Conservation (phyloP, 2,329 filamentous ascomycete genomes). For the Macrophomina tecta region DNA sequence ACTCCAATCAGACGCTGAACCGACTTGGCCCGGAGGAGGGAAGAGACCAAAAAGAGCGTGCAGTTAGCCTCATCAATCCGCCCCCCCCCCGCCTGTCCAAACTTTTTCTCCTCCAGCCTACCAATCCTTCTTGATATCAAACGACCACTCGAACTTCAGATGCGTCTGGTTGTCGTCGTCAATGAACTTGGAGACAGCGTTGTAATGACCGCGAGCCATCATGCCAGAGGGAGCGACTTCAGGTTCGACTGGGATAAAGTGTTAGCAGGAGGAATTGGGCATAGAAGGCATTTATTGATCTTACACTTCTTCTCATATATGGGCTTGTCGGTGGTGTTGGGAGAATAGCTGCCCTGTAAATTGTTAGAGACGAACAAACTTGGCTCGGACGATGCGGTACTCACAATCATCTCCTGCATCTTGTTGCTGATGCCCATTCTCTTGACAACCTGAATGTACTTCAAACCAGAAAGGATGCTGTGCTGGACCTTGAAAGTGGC, state of each 20-base stretch:
- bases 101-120: conserved; percentile 48
- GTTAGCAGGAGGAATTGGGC: conserved; percentile 18
- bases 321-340: conserved; percentile 86
- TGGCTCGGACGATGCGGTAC: too few species aligned
- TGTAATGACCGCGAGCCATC: conserved; percentile 88
- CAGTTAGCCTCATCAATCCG: neutral
- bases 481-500: conserved; percentile 95
- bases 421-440: conserved; percentile 87
- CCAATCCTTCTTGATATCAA: conserved; percentile 98
- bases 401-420: conserved; percentile 96
- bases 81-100: neutral
- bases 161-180: conserved; percentile 94
- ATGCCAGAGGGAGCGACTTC: conserved; percentile 93
- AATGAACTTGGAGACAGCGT: conserved; percentile 85
- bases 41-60: conserved; percentile 18
- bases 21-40: neutral
- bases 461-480: conserved; percentile 91
- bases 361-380: too few species aligned
- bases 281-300: conserved; percentile 42
- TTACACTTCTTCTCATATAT: conserved; percentile 91
- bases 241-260: conserved; percentile 69
- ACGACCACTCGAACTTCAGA: conserved; percentile 92
- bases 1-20: neutral
- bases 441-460: conserved; percentile 95
- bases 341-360: conserved; percentile 83